phyloP scores from a whole-genome alignment of 345 rosid genomes.

The Rhizophora apiculata region DNA sequence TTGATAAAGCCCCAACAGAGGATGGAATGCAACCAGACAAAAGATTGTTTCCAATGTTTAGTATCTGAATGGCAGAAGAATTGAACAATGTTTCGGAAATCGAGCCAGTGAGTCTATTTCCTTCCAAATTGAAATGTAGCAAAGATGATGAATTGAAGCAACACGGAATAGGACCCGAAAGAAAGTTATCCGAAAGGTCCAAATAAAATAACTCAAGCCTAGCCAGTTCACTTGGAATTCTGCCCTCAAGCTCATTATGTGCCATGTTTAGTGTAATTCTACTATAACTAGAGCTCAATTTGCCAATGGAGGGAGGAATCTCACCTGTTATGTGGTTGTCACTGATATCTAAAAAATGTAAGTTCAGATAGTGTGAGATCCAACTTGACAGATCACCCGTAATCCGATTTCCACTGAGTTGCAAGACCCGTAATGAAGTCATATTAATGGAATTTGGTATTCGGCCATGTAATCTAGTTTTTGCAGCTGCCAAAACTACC shows the following conservation, averaged over 20 bases:
- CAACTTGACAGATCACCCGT: too few species aligned
- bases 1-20: background rate
- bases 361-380: too few species aligned
- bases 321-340: background rate
- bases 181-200: conserved; percentile 1
- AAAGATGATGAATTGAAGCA: background rate
- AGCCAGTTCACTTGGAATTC: background rate
- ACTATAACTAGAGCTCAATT: too few species aligned
- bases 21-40: background rate
- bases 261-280: too few species aligned
- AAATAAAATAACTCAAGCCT: background rate
- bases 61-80: background rate
- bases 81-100: background rate
- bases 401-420: too few species aligned
- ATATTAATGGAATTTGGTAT: too few species aligned
- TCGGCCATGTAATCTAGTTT: too few species aligned
- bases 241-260: too few species aligned
- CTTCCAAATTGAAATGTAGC: background rate
- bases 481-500: too few species aligned
- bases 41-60: background rate
- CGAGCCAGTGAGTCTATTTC: background rate
- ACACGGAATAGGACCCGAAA: background rate
- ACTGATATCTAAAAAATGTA: background rate
- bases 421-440: too few species aligned
- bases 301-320: too few species aligned